Evolutionary conservation across 352 stramenopile genomes (phyloP), one percentile per base, ranked within the genome.

Genomic region (Pythium dissimile): DNA sequence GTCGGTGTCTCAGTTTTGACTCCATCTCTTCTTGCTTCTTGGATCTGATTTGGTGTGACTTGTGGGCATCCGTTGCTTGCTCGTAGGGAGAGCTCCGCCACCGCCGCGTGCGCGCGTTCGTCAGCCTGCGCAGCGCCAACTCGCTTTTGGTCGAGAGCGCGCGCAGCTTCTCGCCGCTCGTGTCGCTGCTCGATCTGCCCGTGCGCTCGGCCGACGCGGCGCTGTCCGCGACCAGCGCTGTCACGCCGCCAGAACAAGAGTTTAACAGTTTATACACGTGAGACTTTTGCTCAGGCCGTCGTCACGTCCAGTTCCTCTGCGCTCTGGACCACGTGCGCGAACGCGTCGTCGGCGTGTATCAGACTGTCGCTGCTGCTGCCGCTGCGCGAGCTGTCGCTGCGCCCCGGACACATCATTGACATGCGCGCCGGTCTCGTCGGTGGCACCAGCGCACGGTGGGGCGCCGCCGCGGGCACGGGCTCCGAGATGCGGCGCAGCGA

Each of bases 261-360:
- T 65, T 75, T 24, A 80, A 77, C 54, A 65, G 77, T 23, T 58
- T 88, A 26, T 87, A 88, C 67, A 84, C 77, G 59, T 88, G 81
- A 59, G 34, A n/a, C 8, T n/a, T n/a, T n/a, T n/a, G n/a, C 23
- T 20, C 20, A 24, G 2, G 21, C 31, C 20, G 16, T 48, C 21
- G 10, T n/a, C n/a, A n/a, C 1, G 6, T 66, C 58, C 26, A 66
- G 52, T 35, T 66, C 58, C 18, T 66, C 58, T 1, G 39, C 15
- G 37, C 41, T 45, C 7, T 66, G 49, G 8, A 66, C 44, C 5
- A 66, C 58, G 10, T 35, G 42, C 5, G 58, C 58, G 21, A 41
- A 23, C 1, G 50, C 49, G 35, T 59, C 58, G 13, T 66, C 58
- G 5, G 41, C 23, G 3, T 23, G 35, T 31, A 66, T 52, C 23